phyloP scores from a whole-genome alignment of 768 basidiomycete genomes.

The Collybia nuda region DNA sequence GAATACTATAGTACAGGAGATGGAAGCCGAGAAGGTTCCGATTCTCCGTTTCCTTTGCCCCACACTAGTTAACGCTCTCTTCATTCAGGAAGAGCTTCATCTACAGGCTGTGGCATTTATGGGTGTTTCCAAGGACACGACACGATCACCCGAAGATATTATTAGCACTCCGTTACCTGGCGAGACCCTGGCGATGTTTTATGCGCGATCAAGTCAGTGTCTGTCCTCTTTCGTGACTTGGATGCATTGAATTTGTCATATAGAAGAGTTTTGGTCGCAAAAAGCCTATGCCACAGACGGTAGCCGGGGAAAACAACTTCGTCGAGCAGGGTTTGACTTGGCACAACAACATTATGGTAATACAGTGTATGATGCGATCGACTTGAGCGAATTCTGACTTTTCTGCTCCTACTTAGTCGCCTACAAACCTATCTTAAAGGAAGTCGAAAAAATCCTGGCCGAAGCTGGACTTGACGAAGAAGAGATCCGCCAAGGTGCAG shows the following conservation, averaged over 20 bases:
- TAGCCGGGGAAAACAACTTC: constrained; percentile 74
- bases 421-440: constrained; percentile 81
- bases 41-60: background rate
- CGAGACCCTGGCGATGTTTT: constrained; percentile 82
- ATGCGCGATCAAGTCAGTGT: constrained; percentile 71
- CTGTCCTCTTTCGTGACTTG: background rate
- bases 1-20: constrained; percentile 8
- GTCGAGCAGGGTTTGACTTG: constrained; percentile 74
- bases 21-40: constrained; percentile 17
- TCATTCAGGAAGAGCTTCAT: constrained; percentile 28
- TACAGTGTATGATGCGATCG: constrained; percentile 2
- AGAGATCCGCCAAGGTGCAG: constrained; percentile 66
- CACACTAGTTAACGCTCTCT: background rate
- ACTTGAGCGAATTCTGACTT: background rate
- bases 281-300: constrained; percentile 62
- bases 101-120: constrained; percentile 43
- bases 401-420: constrained; percentile 38
- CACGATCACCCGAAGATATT: constrained; percentile 66
- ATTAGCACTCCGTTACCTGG: constrained; percentile 82
- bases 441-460: constrained; percentile 79
- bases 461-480: constrained; percentile 87
- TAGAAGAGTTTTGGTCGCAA: constrained; percentile 80
- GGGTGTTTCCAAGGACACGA: constrained; percentile 60
- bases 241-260: background rate
- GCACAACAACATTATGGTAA: constrained; percentile 76